These are phyloP conservation scores for Claviceps purpurea DNA, from an alignment of 2,329 filamentous ascomycete species.

Conservation along the genomic window DNA sequence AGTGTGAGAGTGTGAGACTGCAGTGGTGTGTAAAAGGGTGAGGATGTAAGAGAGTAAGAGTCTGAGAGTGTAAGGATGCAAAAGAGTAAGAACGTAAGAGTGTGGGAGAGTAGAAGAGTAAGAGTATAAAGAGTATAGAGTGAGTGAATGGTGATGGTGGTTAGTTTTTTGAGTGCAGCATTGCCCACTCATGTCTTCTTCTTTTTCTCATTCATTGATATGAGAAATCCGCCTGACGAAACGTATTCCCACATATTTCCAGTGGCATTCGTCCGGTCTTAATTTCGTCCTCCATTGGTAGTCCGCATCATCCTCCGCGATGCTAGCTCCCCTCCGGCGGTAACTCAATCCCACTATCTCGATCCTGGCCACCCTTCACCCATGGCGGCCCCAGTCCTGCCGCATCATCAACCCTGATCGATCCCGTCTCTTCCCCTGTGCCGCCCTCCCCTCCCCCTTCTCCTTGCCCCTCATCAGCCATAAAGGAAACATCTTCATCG, in stretches of 20 bases:
- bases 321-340: conserved; percentile 24
- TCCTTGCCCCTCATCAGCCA: not conserved
- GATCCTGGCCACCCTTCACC: conserved; percentile 30
- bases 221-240: not conserved
- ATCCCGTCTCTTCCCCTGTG: conserved; percentile 10
- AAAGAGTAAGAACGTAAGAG: no score
- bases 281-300: no score
- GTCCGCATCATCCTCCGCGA: no score
- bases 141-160: conserved; percentile 2
- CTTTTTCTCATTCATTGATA: no score
- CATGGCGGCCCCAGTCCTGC: conserved; percentile 16
- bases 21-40: no score
- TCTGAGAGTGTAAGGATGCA: no score
- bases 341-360: conserved; percentile 40
- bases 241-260: not conserved
- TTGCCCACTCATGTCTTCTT: not conserved
- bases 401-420: conserved; percentile 12
- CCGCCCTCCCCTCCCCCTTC: conserved; percentile 7
- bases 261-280: not conserved
- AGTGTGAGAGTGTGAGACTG: no score
- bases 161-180: not conserved
- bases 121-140: not conserved
- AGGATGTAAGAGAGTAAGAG: no score
- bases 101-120: no score
- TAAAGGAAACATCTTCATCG: conserved; percentile 16